Percentiles rank a stretch among this genome's conserved stretches.
Conservation (phyloP, 805 yeast genomes). For the Kodamaea fukazawae region DNA sequence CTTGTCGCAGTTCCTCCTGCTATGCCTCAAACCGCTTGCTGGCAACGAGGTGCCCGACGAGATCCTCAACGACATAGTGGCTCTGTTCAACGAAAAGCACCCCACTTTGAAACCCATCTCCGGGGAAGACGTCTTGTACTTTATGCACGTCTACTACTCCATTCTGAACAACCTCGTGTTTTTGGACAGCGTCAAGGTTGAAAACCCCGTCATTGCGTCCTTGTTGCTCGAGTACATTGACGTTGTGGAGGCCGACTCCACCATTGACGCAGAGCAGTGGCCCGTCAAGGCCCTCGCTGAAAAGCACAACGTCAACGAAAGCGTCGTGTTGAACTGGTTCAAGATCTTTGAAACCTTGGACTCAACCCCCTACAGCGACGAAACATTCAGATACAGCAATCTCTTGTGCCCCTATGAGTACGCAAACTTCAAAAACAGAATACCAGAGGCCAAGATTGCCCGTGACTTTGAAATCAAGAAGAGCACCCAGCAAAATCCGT, state of each 20-base stretch:
- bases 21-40: conserved; percentile 14
- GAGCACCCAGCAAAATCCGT: conserved; percentile 6
- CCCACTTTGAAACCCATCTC: conserved; percentile 20
- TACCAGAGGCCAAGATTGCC: conserved; percentile 3
- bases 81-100: not conserved
- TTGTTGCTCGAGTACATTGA: conserved; percentile 16
- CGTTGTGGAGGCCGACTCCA: conserved; percentile 8
- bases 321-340: conserved; percentile 26
- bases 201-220: conserved; percentile 22
- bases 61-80: not conserved
- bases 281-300: not conserved
- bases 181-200: conserved; percentile 27
- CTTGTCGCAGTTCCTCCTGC: conserved; percentile 24
- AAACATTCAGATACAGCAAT: conserved; percentile 19
- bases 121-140: conserved; percentile 24
- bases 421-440: conserved; percentile 3
- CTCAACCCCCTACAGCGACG: conserved; percentile 24
- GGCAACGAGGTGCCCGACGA: conserved; percentile 1
- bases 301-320: not conserved
- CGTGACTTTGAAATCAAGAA: conserved; percentile 1
- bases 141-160: conserved; percentile 28
- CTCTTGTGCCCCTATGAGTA: conserved; percentile 28
- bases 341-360: conserved; percentile 27
- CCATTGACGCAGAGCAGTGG: not conserved
- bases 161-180: conserved; percentile 25